phyloP scores from a whole-genome alignment of 257 asterid genomes.

The Solanum etuberosum region DNA sequence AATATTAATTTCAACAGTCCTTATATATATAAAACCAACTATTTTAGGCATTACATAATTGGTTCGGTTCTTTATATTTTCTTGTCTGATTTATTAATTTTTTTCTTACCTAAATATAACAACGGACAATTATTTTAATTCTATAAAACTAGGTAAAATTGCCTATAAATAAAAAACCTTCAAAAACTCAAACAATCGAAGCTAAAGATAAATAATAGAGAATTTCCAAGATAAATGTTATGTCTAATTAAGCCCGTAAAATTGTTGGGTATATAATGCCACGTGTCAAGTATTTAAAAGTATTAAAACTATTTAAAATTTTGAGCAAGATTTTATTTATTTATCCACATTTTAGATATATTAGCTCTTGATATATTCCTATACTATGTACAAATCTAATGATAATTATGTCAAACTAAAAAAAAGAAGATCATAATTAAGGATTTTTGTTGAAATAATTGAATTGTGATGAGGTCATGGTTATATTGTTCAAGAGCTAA shows the following conservation, averaged over 20 bases:
- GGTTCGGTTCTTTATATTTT: background rate
- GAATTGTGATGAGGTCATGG: background rate
- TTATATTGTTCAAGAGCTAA: background rate
- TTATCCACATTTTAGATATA: background rate
- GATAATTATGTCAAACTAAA: background rate
- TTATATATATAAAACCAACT: background rate
- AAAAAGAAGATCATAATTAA: background rate
- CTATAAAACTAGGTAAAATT: background rate
- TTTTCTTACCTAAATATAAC: background rate
- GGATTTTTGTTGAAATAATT: background rate
- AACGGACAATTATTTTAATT: background rate
- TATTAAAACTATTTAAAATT: background rate
- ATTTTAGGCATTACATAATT: background rate
- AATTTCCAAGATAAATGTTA: background rate
- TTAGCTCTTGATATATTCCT: background rate
- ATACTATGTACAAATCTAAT: background rate
- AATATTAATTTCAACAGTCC: background rate
- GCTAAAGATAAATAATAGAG: background rate
- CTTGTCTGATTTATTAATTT: background rate
- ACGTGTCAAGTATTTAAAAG: background rate
- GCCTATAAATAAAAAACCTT: background rate
- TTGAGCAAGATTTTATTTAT: background rate
- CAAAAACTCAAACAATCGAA: background rate
- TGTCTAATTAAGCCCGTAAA: background rate
- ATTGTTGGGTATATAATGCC: background rate